Conservation (phyloP, 1,139 yeast species). For the Suhomyces atakaporum region DNA sequence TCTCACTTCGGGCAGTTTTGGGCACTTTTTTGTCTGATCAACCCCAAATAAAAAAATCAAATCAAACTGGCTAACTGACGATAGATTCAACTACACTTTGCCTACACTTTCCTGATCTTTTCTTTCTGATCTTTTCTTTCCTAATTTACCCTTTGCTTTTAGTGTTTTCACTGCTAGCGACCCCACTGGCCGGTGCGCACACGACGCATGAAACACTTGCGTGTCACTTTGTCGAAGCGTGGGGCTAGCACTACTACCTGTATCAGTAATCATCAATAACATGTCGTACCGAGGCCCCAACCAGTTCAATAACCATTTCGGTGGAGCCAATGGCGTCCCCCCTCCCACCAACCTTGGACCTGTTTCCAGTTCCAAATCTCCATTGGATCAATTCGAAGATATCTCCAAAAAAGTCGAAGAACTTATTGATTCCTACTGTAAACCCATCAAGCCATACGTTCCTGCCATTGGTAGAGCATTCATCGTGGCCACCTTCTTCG, state of each 20-base stretch:
- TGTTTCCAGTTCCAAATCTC: slow-evolving; percentile 19
- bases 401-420: slow-evolving; percentile 49
- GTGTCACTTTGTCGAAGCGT: slow-evolving; percentile 10
- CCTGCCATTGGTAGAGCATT: slow-evolving; percentile 88
- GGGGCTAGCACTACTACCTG: slow-evolving; percentile 1
- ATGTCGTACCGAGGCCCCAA: slow-evolving; percentile 22
- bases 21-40: no score
- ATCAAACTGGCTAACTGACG: no score
- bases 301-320: slow-evolving; percentile 20
- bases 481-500: slow-evolving; percentile 92
- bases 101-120: no score
- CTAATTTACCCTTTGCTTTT: no score
- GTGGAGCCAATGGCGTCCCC: slow-evolving; percentile 15
- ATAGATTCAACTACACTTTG: no score
- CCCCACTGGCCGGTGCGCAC: slow-evolving; percentile 1
- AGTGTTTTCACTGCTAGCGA: no score
- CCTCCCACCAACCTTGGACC: slow-evolving; percentile 26
- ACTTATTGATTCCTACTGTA: slow-evolving; percentile 45
- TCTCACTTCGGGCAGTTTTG: no score
- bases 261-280: no score
- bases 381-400: slow-evolving; percentile 48
- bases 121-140: no score
- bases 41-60: no score
- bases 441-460: slow-evolving; percentile 66
- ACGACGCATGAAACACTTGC: slow-evolving; percentile 11